Base-by-base conservation (phyloP, 257 asterid genomes). In the Datura wrightii region DNA sequence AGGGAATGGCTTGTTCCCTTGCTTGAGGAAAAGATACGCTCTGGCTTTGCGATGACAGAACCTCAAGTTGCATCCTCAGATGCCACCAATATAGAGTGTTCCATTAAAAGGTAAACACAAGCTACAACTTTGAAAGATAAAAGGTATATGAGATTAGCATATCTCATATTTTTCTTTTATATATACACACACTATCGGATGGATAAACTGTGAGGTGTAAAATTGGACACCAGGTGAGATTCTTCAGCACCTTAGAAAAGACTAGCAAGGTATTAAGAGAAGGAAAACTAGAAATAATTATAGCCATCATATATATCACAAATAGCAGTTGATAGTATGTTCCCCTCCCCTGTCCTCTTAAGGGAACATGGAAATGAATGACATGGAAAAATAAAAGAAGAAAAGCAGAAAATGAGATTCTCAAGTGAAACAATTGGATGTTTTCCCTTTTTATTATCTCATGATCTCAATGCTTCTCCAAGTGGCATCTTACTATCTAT, bases 31-130 rank as follows among this genome's bases (percentile, higher is more conserved):
- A 92, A 82, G 16, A 93, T 93, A 39, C 92, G 99, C 24, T 96
- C 99, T 66, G 99, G 98, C 83, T 96, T 96, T 70, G 99, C 99
- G 54, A 96, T 96, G 99, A 96, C 99, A 10, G 99, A 96, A 84
- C 98, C 98, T 34, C 98, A 94, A 90, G 98, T 96, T 84, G 99
- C 98, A 58, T 96, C 99, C 59, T 96, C 99, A 52, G 99, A 94
- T 89, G 98, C 99, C 52, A 96, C 98, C 71, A 96, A 96, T 85
- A 96, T 96, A 36, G 98, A 96, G 90, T 96, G 98, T 87, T 96
- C 98, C 79, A 96, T 96, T 89, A 72, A 85, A 88, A 96, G 98
- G 99, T 96, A 85, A 79, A 72, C 81, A 50, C 62, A 11, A 44
- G 79, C 79, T 71, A 10, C 37, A 67, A 37, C 74, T 15, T 36